Base-by-base conservation (phyloP, 257 asterid genomes). In the Mentha longifolia region DNA sequence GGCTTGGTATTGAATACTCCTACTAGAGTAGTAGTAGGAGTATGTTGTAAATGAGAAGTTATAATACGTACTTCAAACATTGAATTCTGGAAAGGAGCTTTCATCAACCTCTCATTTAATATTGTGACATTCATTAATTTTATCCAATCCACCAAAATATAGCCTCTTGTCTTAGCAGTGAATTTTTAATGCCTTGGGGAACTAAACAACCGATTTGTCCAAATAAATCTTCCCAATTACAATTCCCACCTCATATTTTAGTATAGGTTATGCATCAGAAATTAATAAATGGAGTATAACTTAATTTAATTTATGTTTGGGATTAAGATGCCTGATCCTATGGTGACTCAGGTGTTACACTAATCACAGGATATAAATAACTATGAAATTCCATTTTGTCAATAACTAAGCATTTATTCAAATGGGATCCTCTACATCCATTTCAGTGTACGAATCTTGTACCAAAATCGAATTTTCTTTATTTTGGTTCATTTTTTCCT, bases 21-120 rank as follows among this genome's bases (percentile, higher is more conserved):
- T 39, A 39, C 31, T 28, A 28, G 1, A 28, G 31, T 28, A 28
- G 3, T 22, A 22, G 31, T n/a, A n/a, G n/a, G n/a, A n/a, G 31
- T 28, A 28, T 41, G 43, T 19, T 22, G 37, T 69, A 28, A 68
- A 39, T 54, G 65, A 55, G n/a, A 68, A 52, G 73, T 68, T 68
- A 64, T 64, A 39, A 51, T 52, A 37, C 60, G 51, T 39, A 33
- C 55, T 54, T 54, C 42, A 20, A 39, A 55, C 20, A 68, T 54
- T 55, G 25, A 56, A 69, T 55, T 39, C 74, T 16, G 10, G 74
- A 52, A 52, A 52, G 73, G 54, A 52, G 54, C 54, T 54, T 54
- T 56, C 62, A 55, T 42, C 74, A 25, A 69, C 65, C 74, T 42
- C 17, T 25, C 74, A 69, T 69, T 69, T 69, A 69, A 56, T 69